Evolutionary conservation across 148 eudicot genomes (phyloP).

Genomic region (Rhododendron ferrugineum): DNA sequence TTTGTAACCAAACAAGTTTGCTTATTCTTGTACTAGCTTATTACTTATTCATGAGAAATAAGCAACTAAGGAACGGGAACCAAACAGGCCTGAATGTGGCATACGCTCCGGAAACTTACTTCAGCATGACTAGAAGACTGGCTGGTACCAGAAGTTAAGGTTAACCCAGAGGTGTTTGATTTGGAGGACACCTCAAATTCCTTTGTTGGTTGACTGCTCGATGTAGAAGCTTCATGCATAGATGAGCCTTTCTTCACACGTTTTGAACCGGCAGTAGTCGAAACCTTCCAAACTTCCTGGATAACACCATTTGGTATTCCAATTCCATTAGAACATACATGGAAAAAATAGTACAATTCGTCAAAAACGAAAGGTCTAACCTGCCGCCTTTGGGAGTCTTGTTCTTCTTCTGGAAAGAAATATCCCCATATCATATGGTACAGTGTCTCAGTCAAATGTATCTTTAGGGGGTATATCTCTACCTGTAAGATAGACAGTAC

Average conservation of each 20-base stretch:
- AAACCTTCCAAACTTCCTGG: constrained; percentile 97
- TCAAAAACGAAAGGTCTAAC: constrained; percentile 33
- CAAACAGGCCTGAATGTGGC: neutral
- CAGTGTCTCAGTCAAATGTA: constrained; percentile 89
- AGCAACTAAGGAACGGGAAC: neutral
- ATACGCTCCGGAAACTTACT: constrained; percentile 38
- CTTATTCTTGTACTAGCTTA: neutral
- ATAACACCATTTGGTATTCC: constrained; percentile 11
- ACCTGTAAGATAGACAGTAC: constrained; percentile 44
- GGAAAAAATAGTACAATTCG: neutral
- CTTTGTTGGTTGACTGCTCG: constrained; percentile 40
- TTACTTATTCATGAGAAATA: neutral
- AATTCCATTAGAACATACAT: neutral
- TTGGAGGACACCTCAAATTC: constrained; percentile 59
- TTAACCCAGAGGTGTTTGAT: constrained; percentile 46
- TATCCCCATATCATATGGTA: constrained; percentile 95
- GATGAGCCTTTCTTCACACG: constrained; percentile 73
- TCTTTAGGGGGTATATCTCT: constrained; percentile 92
- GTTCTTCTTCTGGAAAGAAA: constrained; percentile 98
- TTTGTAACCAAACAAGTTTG: neutral
- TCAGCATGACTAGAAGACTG: constrained; percentile 40
- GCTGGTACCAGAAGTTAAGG: constrained; percentile 36
- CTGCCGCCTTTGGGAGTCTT: constrained; percentile 97
- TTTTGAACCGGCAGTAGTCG: constrained; percentile 91
- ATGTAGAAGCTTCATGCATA: constrained; percentile 47